Percentiles rank a stretch among this genome's conserved stretches.
Conservation (phyloP, 805 yeast species). For the Myxozyma mucilagina region DNA sequence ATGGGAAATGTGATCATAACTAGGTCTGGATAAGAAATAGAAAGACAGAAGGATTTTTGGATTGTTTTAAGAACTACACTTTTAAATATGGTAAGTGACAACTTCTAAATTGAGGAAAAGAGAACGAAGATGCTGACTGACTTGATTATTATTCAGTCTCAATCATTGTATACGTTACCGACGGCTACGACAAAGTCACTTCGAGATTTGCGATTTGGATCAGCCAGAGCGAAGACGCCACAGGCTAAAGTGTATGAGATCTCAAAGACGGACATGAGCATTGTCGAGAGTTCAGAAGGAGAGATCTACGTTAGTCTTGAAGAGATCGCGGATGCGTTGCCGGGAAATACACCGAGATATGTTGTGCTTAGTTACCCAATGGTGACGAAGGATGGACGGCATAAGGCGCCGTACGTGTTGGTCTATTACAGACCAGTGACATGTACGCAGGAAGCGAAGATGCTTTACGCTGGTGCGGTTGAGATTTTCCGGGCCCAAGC, state of each 20-base stretch:
- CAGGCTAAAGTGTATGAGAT: constrained; percentile 30
- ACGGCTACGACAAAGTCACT: constrained; percentile 22
- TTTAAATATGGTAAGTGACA: no score
- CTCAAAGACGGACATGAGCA: constrained; percentile 8
- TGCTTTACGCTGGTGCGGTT: constrained; percentile 89
- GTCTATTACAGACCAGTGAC: constrained; percentile 89
- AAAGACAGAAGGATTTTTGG: no score
- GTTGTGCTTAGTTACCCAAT: constrained; percentile 76
- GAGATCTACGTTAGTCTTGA: constrained; percentile 46
- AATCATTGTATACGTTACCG: constrained; percentile 22
- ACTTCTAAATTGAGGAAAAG: no score
- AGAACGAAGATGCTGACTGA: not conserved
- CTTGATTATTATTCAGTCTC: no score
- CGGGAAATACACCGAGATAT: constrained; percentile 79
- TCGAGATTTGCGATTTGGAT: constrained; percentile 29
- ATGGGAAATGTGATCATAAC: no score
- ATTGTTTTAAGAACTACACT: no score
- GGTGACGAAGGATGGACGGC: constrained; percentile 67
- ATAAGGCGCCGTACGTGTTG: constrained; percentile 70
- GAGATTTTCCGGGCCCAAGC: constrained; percentile 76
- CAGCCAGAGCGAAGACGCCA: constrained; percentile 19
- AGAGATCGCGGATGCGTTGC: constrained; percentile 71
- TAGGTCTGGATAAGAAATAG: no score
- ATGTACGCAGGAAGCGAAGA: constrained; percentile 74
- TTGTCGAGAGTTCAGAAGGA: constrained; percentile 18